Conservation (phyloP, 2,329 filamentous ascomycete species). For the Fusarium sp. region DNA sequence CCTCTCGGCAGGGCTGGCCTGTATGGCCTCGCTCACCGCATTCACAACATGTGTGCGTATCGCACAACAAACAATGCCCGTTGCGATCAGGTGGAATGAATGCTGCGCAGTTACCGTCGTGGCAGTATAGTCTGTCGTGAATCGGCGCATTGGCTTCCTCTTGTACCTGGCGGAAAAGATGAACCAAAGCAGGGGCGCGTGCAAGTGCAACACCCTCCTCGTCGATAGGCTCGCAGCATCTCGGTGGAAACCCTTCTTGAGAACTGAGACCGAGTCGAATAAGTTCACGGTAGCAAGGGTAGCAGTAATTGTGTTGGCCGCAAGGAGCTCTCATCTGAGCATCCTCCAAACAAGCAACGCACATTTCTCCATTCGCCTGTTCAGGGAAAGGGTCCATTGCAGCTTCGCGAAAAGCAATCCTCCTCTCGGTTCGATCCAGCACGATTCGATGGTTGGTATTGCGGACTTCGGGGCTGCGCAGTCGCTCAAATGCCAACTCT, state of each 20-base stretch:
- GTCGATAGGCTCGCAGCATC: slow-evolving; percentile 29
- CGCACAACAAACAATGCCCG: slow-evolving; percentile 17
- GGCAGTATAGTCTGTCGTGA: slow-evolving; percentile 32
- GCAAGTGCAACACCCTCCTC: slow-evolving; percentile 20
- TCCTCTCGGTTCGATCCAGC: slow-evolving; percentile 26
- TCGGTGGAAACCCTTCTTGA: slow-evolving; percentile 34
- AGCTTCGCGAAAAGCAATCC: neutral
- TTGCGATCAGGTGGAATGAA: slow-evolving; percentile 28
- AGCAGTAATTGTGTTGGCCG: slow-evolving; percentile 33
- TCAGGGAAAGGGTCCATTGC: neutral
- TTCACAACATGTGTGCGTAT: slow-evolving; percentile 13
- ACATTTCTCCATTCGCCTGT: neutral
- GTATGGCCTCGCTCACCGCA: slow-evolving; percentile 20
- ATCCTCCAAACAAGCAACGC: slow-evolving; percentile 24
- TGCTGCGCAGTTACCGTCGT: slow-evolving; percentile 25
- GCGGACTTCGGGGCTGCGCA: slow-evolving; percentile 22
- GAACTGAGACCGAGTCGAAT: slow-evolving; percentile 32
- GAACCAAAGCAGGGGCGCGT: slow-evolving; percentile 23
- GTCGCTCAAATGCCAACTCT: slow-evolving; percentile 22
- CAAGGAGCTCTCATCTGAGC: slow-evolving; percentile 18
- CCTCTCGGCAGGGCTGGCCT: slow-evolving; percentile 10
- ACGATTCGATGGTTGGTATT: slow-evolving; percentile 11
- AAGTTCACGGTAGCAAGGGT: slow-evolving; percentile 24
- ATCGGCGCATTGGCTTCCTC: slow-evolving; percentile 12
- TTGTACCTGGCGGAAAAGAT: slow-evolving; percentile 31